Evolutionary conservation across 225 moss, liverwort and hornwort genomes (phyloP), one percentile per base, ranked within the genome.

Genomic region (Sphagnum contortum): DNA sequence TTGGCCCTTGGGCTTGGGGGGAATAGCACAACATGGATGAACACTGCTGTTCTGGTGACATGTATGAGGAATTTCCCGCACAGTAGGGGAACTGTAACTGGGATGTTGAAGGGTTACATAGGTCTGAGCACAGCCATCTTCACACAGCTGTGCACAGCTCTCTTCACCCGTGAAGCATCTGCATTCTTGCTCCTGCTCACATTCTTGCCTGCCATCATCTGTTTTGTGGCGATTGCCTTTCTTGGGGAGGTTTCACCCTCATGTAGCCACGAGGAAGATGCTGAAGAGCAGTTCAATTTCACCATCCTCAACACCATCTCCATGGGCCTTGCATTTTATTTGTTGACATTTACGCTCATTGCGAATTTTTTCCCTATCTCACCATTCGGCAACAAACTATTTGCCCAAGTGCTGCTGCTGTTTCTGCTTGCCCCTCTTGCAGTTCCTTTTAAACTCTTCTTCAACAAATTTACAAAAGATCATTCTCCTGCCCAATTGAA

Each of bases 21-120:
- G 44, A 94, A 94, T 64, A 94, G 94, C 45, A 73, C 76, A 8
- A 94, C 94, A 6, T 94, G 94, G 94, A 94, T 94, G 94, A 94
- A 94, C 70, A 91, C 91, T 6, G 91, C 94, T 12, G 91, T 91
- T 12, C 71, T 88, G 55, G 85, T 85, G 66, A 72, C 72, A 5
- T 61, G 62, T 49, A 55, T 68, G 74, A 82, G 85, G n/a, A 89
- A 85, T 51, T 89, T 89, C 49, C 86, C 88, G 2, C 75, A 78
- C 10, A 86, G 80, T 59, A 77, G 88, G 2, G 88, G 88, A 47
- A 81, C 76, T 8, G 86, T 86, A 61, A 80, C 83, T 2, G 88
- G 88, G 3, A 86, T 86, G 9, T 70, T 89, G 48, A 89, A 86
- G 72, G 88, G 88, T 0, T 86, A 82, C 67, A 76, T 86, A 68